phyloP scores from a whole-genome alignment of 2,329 filamentous ascomycete genomes.

The Stemphylium beticola region DNA sequence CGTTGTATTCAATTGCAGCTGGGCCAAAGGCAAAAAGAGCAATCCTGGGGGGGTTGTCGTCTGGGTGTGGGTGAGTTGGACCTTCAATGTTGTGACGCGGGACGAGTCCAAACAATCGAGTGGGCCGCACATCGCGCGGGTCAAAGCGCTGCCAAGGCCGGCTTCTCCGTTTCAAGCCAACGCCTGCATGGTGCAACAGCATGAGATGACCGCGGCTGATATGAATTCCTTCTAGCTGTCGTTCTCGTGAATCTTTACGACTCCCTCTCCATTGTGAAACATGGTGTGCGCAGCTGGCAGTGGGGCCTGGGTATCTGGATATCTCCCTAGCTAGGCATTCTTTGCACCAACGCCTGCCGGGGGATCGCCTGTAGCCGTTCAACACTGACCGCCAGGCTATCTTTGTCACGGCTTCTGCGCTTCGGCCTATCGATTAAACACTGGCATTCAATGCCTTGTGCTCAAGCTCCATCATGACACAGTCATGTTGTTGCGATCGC shows the following conservation, averaged over 20 bases:
- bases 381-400: slow-evolving; percentile 17
- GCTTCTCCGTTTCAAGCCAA: slow-evolving; percentile 8
- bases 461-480: neutral
- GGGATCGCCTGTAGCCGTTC: slow-evolving; percentile 15
- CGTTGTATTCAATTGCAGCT: slow-evolving; percentile 17
- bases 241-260: neutral
- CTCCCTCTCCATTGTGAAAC: neutral
- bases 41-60: slow-evolving; percentile 17
- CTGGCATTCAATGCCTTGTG: neutral
- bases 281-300: neutral
- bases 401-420: slow-evolving; percentile 12
- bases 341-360: neutral
- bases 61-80: slow-evolving; percentile 17
- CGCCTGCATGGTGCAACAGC: neutral
- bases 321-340: neutral
- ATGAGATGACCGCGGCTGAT: neutral
- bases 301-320: neutral
- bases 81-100: slow-evolving; percentile 25
- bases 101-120: slow-evolving; percentile 30
- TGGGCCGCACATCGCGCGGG: slow-evolving; percentile 21
- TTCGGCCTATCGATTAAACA: slow-evolving; percentile 6
- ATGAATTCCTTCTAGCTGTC: neutral
- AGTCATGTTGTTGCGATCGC: neutral
- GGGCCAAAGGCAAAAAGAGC: slow-evolving; percentile 19
- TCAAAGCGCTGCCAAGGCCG: slow-evolving; percentile 21